Conservation (phyloP, 2,329 filamentous ascomycete genomes). For the Gremmenia infestans region DNA sequence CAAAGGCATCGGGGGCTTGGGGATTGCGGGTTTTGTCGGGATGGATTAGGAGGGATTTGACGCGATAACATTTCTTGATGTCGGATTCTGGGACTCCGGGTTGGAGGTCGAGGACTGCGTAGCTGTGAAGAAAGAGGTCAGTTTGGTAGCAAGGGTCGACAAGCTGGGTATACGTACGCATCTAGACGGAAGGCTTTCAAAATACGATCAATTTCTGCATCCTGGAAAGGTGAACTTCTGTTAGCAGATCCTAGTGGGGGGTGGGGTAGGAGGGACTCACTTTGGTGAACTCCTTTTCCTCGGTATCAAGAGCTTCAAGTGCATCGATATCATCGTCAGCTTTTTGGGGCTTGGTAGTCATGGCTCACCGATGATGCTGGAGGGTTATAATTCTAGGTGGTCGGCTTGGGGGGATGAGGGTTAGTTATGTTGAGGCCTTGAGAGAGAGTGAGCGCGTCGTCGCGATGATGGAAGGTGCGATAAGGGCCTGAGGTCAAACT, state of each 20-base stretch:
- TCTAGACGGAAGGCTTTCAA: conserved; percentile 81
- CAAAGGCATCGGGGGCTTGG: conserved; percentile 88
- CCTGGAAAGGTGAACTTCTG: conserved; percentile 46
- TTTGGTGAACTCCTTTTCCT: conserved; percentile 89
- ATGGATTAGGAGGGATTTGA: conserved; percentile 98
- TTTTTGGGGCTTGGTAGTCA: conserved; percentile 27
- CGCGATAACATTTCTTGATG: conserved; percentile 91
- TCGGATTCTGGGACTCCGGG: conserved; percentile 93
- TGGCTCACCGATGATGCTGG: conserved; percentile 26
- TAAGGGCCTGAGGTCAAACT: not conserved
- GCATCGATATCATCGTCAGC: conserved; percentile 62
- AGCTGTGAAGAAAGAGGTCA: conserved; percentile 45
- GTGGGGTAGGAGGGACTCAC: conserved; percentile 38
- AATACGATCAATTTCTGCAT: conserved; percentile 93
- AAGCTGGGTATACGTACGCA: conserved; percentile 44
- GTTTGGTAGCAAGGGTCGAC: conserved; percentile 4
- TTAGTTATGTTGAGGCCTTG: not conserved
- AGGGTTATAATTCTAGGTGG: conserved; percentile 9
- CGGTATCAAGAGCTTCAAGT: conserved; percentile 74
- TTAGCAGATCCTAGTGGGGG: not conserved
- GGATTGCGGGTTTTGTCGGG: conserved; percentile 96
- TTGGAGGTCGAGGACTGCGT: conserved; percentile 91
- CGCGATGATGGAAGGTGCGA: not conserved
- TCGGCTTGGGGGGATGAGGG: conserved; percentile 2
- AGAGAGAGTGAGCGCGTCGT: not conserved